Evolutionary conservation across 1,139 yeast genomes (phyloP), one percentile per base, ranked within the genome.

Genomic region (Pichia sp.): DNA sequence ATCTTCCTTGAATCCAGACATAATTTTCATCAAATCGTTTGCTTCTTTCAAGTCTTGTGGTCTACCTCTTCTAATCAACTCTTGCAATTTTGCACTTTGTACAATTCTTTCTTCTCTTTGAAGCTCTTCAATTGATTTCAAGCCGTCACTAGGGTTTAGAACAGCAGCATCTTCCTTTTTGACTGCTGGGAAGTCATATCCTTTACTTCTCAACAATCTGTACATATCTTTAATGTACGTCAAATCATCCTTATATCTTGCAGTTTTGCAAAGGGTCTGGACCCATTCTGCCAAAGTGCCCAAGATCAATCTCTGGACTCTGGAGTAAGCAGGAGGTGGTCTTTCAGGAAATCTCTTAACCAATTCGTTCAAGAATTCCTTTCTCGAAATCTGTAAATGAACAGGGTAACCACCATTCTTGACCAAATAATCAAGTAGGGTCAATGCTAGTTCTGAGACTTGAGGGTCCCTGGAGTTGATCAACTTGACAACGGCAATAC

Each of bases 351-450:
- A 93, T 56, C 88, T 64, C 51, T 85, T 82, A 23, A 91, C 98
- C 55, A 91, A 71, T 53, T 87, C 96, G 59, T 91, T 91, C 54
- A 91, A 68, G 51, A 91, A 91, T 56, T 91, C 98, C 61, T 91
- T 91, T 45, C 97, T 74, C 8, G 96, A 84, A 37, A 91, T 85
- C 62, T 93, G 98, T 38, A 91, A 68, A 48, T 91, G 98, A 64
- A 91, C 78, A 5, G 98, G 96, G 59, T 88, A 93, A 3, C 98
- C 98, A 65, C 99, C 91, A 62, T 91, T 91, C 63, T 91, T 91
- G 37, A 91, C 98, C 51, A 93, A 68, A 42, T 86, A 87, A 56
- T 91, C 99, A 48, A 91, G 72, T 37, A 82, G 44, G 6, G 51
- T 80, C 62, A 59, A 56, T 4, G 79, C 79, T 58, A 74, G 62